Evolutionary conservation across 169 alveolate species (phyloP).

Genomic region (Plasmodium coatneyi): DNA sequence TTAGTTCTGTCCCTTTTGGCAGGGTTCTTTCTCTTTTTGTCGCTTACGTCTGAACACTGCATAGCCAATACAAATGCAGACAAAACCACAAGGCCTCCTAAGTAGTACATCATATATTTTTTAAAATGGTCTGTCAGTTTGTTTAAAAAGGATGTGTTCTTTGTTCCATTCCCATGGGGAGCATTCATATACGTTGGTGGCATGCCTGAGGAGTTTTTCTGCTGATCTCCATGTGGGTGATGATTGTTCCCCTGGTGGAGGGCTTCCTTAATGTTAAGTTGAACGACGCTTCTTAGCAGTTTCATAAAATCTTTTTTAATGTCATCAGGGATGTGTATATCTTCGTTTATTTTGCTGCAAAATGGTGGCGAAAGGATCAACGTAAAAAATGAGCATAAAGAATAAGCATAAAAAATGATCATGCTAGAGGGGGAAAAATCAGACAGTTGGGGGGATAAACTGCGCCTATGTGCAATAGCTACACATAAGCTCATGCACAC

Average conservation of each 20-base stretch:
- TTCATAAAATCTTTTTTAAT: slow-evolving; percentile 43
- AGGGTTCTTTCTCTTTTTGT: slow-evolving; percentile 25
- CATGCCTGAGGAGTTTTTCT: background rate
- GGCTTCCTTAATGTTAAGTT: slow-evolving; percentile 15
- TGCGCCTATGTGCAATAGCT: background rate
- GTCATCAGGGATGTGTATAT: slow-evolving; percentile 64
- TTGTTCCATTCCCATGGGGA: slow-evolving; percentile 2
- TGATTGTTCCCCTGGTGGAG: background rate
- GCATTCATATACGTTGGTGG: slow-evolving; percentile 10
- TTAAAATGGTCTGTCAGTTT: slow-evolving; percentile 30
- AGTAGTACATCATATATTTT: slow-evolving; percentile 21
- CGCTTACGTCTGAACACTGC: slow-evolving; percentile 60
- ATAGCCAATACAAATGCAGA: slow-evolving; percentile 42
- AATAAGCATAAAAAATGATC: no score
- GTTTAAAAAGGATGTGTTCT: slow-evolving; percentile 21
- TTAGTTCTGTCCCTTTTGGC: slow-evolving; percentile 45
- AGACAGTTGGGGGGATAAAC: background rate
- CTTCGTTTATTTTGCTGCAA: slow-evolving; percentile 39
- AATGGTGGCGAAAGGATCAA: background rate
- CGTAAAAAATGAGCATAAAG: background rate
- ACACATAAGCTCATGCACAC: background rate
- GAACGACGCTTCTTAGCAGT: slow-evolving; percentile 35
- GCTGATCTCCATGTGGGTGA: slow-evolving; percentile 7
- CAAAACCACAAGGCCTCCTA: slow-evolving; percentile 26
- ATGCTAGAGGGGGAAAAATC: background rate